These are phyloP conservation scores for Leishmania arabica DNA, from an alignment of 208 protist species.

Conservation along the genomic window DNA sequence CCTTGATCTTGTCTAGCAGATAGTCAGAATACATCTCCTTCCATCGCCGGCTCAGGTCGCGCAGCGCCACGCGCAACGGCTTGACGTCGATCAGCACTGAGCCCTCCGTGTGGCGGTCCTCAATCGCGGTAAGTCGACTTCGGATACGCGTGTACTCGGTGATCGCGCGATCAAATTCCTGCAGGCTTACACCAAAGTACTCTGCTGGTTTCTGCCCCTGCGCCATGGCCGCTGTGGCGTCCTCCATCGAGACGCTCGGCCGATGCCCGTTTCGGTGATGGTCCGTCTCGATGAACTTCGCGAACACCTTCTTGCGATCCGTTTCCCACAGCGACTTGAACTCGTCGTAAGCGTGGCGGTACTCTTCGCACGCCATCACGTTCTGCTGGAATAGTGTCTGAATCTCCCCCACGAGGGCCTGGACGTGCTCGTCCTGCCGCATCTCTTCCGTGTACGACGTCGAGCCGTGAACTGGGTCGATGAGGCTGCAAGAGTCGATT, in stretches of 20 bases:
- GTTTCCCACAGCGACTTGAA: constrained; percentile 94
- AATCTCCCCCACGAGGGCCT: constrained; percentile 71
- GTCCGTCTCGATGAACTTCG: constrained; percentile 84
- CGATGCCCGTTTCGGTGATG: constrained; percentile 18
- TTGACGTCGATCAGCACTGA: constrained; percentile 96
- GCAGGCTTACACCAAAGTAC: constrained; percentile 91
- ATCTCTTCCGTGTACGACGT: constrained; percentile 64
- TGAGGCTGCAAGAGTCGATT: constrained; percentile 54
- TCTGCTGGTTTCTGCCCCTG: constrained; percentile 53
- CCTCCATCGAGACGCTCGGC: constrained; percentile 53
- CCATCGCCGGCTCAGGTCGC: constrained; percentile 94
- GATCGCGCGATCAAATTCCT: constrained; percentile 95
- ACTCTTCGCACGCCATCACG: constrained; percentile 81
- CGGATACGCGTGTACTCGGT: constrained; percentile 91
- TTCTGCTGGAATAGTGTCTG: constrained; percentile 73
- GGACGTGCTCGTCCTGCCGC: constrained; percentile 59
- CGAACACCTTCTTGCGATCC: constrained; percentile 89
- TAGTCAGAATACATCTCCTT: constrained; percentile 95
- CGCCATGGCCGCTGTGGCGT: constrained; percentile 26
- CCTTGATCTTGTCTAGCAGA: constrained; percentile 91
- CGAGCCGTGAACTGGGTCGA: constrained; percentile 52
- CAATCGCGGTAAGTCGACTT: constrained; percentile 81
- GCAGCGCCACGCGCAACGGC: constrained; percentile 94
- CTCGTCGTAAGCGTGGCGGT: constrained; percentile 81
- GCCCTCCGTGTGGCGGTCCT: constrained; percentile 87